Conservation (phyloP, 306 rosid species). For the Arachis hypogaea region DNA sequence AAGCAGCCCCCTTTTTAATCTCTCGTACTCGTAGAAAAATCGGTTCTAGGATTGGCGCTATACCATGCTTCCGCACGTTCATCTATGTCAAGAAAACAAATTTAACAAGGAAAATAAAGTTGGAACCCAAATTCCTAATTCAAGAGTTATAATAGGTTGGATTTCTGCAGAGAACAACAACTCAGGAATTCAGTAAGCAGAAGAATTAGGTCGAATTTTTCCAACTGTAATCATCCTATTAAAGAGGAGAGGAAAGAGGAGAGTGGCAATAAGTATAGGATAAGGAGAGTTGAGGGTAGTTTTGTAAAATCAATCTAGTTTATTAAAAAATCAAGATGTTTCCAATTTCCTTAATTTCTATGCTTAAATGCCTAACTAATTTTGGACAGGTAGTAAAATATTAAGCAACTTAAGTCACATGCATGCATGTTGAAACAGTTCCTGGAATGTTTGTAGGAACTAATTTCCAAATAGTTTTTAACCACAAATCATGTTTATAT, state of each 20-base stretch:
- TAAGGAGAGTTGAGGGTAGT: too few species aligned
- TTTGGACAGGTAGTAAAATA: not conserved
- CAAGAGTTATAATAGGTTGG: not conserved
- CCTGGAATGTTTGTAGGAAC: constrained; percentile 25
- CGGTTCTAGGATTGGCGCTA: constrained; percentile 74
- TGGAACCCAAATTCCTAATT: not conserved
- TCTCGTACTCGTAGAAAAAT: constrained; percentile 79
- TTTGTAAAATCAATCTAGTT: too few species aligned
- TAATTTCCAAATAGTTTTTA: not conserved
- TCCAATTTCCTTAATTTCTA: too few species aligned
- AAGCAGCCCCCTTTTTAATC: not conserved
- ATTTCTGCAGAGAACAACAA: constrained; percentile 5
- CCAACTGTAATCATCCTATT: not conserved
- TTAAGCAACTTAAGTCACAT: too few species aligned
- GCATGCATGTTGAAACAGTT: constrained; percentile 30
- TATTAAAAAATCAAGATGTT: too few species aligned
- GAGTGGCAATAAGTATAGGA: too few species aligned
- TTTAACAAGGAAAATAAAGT: constrained; percentile 20
- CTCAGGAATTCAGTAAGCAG: not conserved
- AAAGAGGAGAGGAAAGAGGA: too few species aligned
- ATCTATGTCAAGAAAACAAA: constrained; percentile 47
- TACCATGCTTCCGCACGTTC: constrained; percentile 75
- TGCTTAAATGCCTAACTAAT: too few species aligned
- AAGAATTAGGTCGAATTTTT: constrained; percentile 4
- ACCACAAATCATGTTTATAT: too few species aligned